Evolutionary conservation across 2,329 filamentous ascomycete genomes (phyloP).

Genomic region (Chaetomiaceae sp.): DNA sequence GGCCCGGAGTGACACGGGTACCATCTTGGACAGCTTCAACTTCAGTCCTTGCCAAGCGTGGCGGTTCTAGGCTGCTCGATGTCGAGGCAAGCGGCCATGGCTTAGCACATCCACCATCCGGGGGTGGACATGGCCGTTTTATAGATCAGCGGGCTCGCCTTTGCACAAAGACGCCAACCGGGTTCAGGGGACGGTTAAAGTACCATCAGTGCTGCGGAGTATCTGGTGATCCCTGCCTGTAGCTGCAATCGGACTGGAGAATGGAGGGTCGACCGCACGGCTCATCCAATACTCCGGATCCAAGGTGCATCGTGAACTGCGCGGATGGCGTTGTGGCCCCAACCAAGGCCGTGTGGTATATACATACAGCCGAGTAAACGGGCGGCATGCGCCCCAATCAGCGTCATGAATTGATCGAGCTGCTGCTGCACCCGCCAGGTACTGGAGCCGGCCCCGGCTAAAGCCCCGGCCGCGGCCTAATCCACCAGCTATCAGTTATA

Average conservation of each 20-base stretch:
- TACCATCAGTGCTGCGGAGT: background rate
- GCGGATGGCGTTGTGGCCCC: background rate
- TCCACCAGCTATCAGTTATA: too few species aligned
- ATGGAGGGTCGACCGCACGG: too few species aligned
- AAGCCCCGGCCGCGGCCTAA: too few species aligned
- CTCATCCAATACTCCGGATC: too few species aligned
- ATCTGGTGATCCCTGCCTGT: too few species aligned
- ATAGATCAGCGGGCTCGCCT: background rate
- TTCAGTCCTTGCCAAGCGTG: too few species aligned
- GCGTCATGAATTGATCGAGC: background rate
- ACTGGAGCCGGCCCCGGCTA: too few species aligned
- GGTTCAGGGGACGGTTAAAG: background rate
- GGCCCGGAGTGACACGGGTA: conserved; percentile 1
- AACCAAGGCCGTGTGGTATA: background rate
- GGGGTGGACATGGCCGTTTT: background rate
- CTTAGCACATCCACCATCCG: background rate
- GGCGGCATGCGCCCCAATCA: conserved; percentile 8
- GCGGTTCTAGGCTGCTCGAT: background rate
- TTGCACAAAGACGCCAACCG: background rate
- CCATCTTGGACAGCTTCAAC: background rate
- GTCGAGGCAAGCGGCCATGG: background rate
- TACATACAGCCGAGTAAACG: background rate
- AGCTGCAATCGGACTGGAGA: background rate
- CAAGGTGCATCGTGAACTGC: too few species aligned
- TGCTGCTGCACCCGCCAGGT: too few species aligned